phyloP scores from a whole-genome alignment of 1,284 basidiomycete genomes.

The Phenoliferia sp. region DNA sequence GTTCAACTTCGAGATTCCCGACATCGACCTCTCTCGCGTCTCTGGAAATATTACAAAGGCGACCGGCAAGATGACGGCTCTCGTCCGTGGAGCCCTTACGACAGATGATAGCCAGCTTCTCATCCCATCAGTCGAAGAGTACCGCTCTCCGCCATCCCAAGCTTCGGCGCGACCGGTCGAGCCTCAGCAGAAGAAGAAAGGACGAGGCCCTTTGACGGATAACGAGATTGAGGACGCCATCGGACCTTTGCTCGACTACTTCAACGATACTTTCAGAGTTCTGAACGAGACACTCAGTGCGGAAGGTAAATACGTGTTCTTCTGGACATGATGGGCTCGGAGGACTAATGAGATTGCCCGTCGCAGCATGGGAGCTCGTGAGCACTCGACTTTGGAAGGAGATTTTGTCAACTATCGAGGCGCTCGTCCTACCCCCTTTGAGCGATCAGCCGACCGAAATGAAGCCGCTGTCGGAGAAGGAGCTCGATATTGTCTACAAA shows the following conservation, averaged over 20 bases:
- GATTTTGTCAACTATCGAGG: constrained; percentile 80
- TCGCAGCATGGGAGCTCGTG: constrained; percentile 30
- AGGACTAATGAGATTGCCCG: not conserved
- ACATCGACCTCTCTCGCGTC: constrained; percentile 37
- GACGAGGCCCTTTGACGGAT: constrained; percentile 58
- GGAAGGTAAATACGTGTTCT: constrained; percentile 22
- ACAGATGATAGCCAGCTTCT: constrained; percentile 1
- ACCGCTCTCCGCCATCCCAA: constrained; percentile 16
- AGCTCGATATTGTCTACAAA: constrained; percentile 96
- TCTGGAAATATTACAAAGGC: constrained; percentile 30
- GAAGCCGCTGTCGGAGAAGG: constrained; percentile 85
- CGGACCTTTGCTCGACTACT: constrained; percentile 87
- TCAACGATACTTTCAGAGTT: constrained; percentile 88
- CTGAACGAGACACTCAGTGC: constrained; percentile 82
- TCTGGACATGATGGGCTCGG: not conserved
- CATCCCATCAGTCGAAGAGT: constrained; percentile 27
- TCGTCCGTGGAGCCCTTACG: constrained; percentile 31
- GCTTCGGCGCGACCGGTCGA: constrained; percentile 32
- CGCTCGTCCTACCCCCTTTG: constrained; percentile 83
- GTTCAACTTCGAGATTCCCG: constrained; percentile 35
- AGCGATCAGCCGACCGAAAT: constrained; percentile 84
- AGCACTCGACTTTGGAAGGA: constrained; percentile 76
- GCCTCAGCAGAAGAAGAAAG: constrained; percentile 40
- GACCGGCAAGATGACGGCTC: constrained; percentile 32
- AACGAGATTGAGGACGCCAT: constrained; percentile 94